Percentiles rank a stretch among this genome's conserved stretches.
These are phyloP conservation scores for Alternaria ethzedia DNA, from an alignment of 2,329 filamentous ascomycete species.

Conservation along the genomic window DNA sequence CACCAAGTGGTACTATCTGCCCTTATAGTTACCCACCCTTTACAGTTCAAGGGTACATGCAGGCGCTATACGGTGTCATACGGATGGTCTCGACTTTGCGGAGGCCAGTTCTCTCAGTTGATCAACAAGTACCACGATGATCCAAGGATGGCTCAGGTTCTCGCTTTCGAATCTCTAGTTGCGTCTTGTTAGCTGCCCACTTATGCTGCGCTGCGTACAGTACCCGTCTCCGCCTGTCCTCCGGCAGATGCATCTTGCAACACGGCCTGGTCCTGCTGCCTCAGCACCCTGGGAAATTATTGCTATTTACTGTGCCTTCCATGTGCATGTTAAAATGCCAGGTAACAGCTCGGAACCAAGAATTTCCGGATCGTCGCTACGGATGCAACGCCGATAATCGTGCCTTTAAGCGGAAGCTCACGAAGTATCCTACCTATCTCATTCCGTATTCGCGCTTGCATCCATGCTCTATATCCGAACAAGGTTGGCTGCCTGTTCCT, in stretches of 20 bases:
- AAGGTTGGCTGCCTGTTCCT: not conserved
- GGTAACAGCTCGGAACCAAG: not conserved
- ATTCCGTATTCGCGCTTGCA: not conserved
- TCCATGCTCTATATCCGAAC: not conserved
- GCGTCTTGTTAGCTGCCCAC: not conserved
- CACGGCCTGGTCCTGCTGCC: not conserved
- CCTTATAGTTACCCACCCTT: slow-evolving; percentile 6
- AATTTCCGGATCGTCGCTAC: not conserved
- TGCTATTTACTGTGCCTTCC: not conserved
- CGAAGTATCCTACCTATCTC: not conserved
- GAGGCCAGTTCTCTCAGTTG: not conserved
- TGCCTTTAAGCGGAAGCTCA: not conserved
- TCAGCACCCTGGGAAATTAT: not conserved
- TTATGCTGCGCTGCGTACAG: not conserved
- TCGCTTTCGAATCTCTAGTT: not conserved
- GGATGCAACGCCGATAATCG: not conserved
- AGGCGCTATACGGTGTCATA: slow-evolving; percentile 10
- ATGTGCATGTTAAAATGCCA: not conserved
- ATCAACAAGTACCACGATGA: slow-evolving; percentile 1
- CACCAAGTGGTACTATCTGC: slow-evolving; percentile 12
- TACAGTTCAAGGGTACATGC: slow-evolving; percentile 7
- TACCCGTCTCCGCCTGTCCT: not conserved
- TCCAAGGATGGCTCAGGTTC: not conserved
- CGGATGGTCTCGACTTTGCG: slow-evolving; percentile 6
- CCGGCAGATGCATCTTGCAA: not conserved